phyloP scores from a whole-genome alignment of 2,329 filamentous ascomycete genomes.

The Verticillium longisporum region DNA sequence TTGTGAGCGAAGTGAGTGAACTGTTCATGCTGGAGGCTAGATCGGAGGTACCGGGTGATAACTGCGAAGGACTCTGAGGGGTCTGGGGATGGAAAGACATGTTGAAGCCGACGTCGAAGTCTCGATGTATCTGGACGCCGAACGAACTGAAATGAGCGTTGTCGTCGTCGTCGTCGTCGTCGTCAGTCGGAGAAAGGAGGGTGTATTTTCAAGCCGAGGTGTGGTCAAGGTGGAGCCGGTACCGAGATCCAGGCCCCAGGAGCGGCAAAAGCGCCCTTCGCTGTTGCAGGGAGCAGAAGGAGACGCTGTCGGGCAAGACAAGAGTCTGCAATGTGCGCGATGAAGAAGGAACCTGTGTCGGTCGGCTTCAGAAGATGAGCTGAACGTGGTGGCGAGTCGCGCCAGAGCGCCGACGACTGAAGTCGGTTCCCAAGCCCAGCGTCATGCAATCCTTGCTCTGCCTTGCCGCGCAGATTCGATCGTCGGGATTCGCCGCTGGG shows the following conservation, averaged over 20 bases:
- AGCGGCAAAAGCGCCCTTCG: background rate
- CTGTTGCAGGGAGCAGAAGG: background rate
- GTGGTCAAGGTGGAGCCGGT: constrained; percentile 3
- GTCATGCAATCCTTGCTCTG: constrained; percentile 21
- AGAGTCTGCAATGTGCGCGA: constrained; percentile 13
- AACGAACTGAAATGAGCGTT: constrained; percentile 11
- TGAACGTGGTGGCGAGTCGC: constrained; percentile 23
- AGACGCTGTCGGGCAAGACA: background rate
- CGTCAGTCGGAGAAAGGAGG: constrained; percentile 16
- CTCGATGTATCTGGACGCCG: background rate
- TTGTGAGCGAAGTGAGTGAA: constrained; percentile 43
- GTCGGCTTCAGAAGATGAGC: constrained; percentile 13
- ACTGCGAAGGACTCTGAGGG: constrained; percentile 60
- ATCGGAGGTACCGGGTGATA: constrained; percentile 49
- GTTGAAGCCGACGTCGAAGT: constrained; percentile 28
- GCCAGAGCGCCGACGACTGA: constrained; percentile 27
- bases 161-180: constrained; percentile 6
- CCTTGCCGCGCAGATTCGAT: background rate
- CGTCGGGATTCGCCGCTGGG: background rate
- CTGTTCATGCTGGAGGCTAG: constrained; percentile 41
- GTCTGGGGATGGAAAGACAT: constrained; percentile 64
- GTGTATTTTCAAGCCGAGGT: constrained; percentile 3
- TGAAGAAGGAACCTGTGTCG: constrained; percentile 5
- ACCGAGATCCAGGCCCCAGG: constrained; percentile 2
- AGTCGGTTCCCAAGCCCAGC: constrained; percentile 24